Base-by-base conservation (phyloP, 2,329 filamentous ascomycete species). In the Botrytis porri region DNA sequence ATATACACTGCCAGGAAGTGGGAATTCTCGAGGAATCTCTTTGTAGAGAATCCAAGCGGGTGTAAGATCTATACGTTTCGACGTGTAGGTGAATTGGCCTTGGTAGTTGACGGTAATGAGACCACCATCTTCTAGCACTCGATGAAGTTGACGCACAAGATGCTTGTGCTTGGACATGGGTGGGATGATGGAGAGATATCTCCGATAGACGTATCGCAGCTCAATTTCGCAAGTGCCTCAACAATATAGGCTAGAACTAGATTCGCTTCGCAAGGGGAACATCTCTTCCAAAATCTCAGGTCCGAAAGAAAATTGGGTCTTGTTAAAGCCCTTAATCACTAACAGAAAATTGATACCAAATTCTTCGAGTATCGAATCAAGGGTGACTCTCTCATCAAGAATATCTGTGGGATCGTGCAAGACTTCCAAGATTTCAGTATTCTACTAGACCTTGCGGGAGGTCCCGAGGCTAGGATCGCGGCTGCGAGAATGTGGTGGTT, bases 231-330 rank as follows among this genome's bases (percentile, higher is more conserved):
- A 60, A 83, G 83, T 0, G 81, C 81, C 51, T 82, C 79, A 1
- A 79, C 71, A 3, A 81, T 75, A 54, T 83, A 83, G 2, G 78
- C 77, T 2, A 82, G 51, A 6, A 83, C 77, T 1, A 83, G 77
- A 1, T 76, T 62, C 1, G 73, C 73, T 62, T 83, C 80, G 0
- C 75, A 37, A 0, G 81, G 80, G n/a, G 79, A 81, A 0, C 80
- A 77, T 2, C 78, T 45, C 0, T 60, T n/a, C 10, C 43, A 65
- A 39, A 59, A 73, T 71, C 7, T 60, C 43, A 29, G 70, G 54
- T 10, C 57, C 62, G 7, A 73, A 69, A 32, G 60, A 60, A 25
- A 70, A 14, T 70, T 67, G 61, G n/a, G 70, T 65, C 41, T 74
- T 71, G 39, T 74, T 63, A 2, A 69, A 45, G 9, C 73, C n/a